Percentiles rank a stretch among this genome's conserved stretches.
Conservation (phyloP, 805 yeast genomes). For the Pichia cephalocereana region DNA sequence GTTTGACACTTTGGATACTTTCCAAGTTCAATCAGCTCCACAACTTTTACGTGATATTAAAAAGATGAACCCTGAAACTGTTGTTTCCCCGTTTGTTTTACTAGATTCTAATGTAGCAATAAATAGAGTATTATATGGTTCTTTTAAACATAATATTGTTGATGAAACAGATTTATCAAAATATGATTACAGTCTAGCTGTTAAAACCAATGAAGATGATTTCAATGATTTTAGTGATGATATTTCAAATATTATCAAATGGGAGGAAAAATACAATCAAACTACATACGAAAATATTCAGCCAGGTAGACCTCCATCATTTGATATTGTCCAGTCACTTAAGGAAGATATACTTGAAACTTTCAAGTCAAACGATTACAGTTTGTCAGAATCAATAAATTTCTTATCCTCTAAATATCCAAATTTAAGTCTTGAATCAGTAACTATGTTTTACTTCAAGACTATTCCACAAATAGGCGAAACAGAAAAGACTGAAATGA, state of each 20-base stretch:
- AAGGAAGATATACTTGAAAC: neutral
- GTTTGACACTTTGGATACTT: neutral
- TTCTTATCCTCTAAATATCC: neutral
- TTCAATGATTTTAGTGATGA: neutral
- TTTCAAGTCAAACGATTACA: neutral
- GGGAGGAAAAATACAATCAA: neutral
- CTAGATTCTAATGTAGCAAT: constrained; percentile 11
- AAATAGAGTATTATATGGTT: constrained; percentile 7
- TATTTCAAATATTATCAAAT: neutral
- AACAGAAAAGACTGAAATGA: neutral
- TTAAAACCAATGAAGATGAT: constrained; percentile 3
- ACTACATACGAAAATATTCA: neutral
- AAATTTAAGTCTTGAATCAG: constrained; percentile 6
- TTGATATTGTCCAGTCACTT: neutral
- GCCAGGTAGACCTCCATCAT: neutral
- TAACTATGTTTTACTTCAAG: neutral
- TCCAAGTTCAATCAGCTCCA: neutral
- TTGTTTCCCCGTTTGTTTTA: constrained; percentile 8
- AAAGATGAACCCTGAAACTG: neutral
- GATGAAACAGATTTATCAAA: constrained; percentile 4
- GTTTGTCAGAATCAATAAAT: neutral
- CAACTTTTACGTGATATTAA: neutral
- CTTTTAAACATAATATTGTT: neutral
- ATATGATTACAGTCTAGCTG: constrained; percentile 9
- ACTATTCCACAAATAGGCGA: neutral